phyloP scores from a whole-genome alignment of 2,329 filamentous ascomycete species.

The Aspergillus persii region DNA sequence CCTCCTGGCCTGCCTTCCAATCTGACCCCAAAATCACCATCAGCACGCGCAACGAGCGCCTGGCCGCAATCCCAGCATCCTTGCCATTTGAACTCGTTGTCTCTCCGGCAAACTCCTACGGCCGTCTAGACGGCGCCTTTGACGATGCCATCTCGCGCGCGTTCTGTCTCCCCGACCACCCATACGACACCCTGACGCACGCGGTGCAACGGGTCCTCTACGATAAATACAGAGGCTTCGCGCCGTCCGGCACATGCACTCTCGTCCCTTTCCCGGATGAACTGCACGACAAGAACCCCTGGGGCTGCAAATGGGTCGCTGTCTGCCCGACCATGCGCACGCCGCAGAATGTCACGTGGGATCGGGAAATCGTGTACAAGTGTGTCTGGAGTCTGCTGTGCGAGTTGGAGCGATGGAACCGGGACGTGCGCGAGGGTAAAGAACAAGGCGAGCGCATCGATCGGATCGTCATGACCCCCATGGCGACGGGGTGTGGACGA shows the following conservation, averaged over 20 bases:
- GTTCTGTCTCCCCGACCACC: slow-evolving; percentile 43
- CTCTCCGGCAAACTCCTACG: slow-evolving; percentile 57
- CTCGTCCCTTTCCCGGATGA: slow-evolving; percentile 45
- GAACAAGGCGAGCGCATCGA: slow-evolving; percentile 32
- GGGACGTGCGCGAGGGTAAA: slow-evolving; percentile 10
- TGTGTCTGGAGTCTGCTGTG: slow-evolving; percentile 54
- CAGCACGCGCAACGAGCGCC: slow-evolving; percentile 32
- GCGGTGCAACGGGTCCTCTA: slow-evolving; percentile 49
- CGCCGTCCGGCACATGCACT: slow-evolving; percentile 52
- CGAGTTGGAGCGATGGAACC: slow-evolving; percentile 50
- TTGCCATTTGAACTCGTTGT: slow-evolving; percentile 50
- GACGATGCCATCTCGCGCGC: slow-evolving; percentile 54
- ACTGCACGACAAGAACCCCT: slow-evolving; percentile 39
- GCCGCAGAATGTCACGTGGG: slow-evolving; percentile 47
- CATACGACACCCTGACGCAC: slow-evolving; percentile 50
- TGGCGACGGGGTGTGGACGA: slow-evolving; percentile 50
- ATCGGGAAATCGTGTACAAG: slow-evolving; percentile 55
- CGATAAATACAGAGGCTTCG: slow-evolving; percentile 49
- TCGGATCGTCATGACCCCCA: slow-evolving; percentile 51
- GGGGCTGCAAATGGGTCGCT: slow-evolving; percentile 46
- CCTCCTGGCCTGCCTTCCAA: slow-evolving; percentile 30
- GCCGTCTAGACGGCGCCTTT: slow-evolving; percentile 54
- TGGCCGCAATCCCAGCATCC: slow-evolving; percentile 37
- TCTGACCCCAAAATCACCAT: slow-evolving; percentile 38
- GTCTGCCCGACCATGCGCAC: slow-evolving; percentile 56